Evolutionary conservation across 495 filamentous ascomycete genomes (phyloP).

Genomic region (Trichoderma virens): DNA sequence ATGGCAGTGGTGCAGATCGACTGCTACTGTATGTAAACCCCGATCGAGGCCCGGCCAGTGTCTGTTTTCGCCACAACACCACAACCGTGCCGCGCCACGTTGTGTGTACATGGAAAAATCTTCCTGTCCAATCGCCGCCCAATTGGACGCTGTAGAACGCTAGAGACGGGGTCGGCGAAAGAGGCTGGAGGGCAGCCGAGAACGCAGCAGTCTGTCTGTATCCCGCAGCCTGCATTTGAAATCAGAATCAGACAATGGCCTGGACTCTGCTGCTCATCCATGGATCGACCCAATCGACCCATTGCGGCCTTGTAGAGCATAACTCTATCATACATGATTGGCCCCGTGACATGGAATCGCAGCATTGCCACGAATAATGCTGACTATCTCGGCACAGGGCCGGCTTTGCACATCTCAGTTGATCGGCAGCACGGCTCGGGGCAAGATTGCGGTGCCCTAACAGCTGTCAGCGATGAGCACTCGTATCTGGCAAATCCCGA

Average conservation of each 20-base stretch:
- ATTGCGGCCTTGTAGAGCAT: too few species aligned
- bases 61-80: background rate
- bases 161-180: background rate
- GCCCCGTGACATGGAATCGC: background rate
- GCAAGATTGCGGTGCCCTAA: background rate
- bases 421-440: slow-evolving; percentile 3
- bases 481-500: background rate
- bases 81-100: background rate
- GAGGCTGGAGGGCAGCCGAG: background rate
- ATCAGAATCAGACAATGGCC: background rate
- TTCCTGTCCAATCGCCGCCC: background rate
- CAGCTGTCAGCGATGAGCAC: background rate
- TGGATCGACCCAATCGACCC: too few species aligned
- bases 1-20: background rate
- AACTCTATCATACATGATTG: background rate
- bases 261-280: background rate
- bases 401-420: background rate
- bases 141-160: background rate
- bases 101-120: background rate
- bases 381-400: background rate
- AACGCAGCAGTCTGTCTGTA: background rate
- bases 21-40: background rate
- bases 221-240: background rate
- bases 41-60: background rate
- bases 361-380: background rate